Base-by-base conservation (phyloP, 495 filamentous ascomycete genomes). In the Hamigera avellanea region DNA sequence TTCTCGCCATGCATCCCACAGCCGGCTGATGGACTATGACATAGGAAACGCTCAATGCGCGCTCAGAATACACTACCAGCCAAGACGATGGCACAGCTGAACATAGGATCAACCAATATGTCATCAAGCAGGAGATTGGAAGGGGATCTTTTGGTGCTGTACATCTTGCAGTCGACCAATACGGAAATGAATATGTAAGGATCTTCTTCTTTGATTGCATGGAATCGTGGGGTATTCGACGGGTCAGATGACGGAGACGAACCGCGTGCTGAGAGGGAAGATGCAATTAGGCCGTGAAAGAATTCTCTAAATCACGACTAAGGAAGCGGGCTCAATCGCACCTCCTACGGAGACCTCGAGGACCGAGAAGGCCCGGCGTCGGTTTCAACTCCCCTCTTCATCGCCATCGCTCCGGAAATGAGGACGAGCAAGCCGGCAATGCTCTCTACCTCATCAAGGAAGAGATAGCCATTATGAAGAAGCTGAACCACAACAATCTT, bases 381-480 rank as follows among this genome's bases (percentile, higher is more conserved):
- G 76, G 75, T 13, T 76, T 77, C 48, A 83, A 82, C 45, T 75
- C 77, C 16, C 72, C 76, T 6, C 53, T 82, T 21, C 71, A 73
- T 50, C 62, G 71, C 4, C 48, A 56, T 44, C 69, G 69, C 10
- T 62, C 72, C 1, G 60, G 54, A 13, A 55, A 61, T 8, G 64
- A 67, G 32, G 61, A 61, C 16, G 62, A 73, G 39, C 78, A 78
- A 38, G 70, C 67, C n/a, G 75, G 78, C 32, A 89, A 94, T 49
- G 72, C 88, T 1, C 66, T 96, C 1, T 82, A 78, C 53, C 66
- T 96, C 31, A 98, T 98, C 53, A 84, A 83, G 41, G 85, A 94
- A 58, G 91, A 98, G 54, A 93, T 98, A 46, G 91, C 91, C 16
- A 93, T 98, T 52, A 95, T 98, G 84, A 98, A 98, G 66, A 96